These are phyloP conservation scores for Ochromonas danica DNA, from an alignment of 108 stramenopile species.

Conservation along the genomic window DNA sequence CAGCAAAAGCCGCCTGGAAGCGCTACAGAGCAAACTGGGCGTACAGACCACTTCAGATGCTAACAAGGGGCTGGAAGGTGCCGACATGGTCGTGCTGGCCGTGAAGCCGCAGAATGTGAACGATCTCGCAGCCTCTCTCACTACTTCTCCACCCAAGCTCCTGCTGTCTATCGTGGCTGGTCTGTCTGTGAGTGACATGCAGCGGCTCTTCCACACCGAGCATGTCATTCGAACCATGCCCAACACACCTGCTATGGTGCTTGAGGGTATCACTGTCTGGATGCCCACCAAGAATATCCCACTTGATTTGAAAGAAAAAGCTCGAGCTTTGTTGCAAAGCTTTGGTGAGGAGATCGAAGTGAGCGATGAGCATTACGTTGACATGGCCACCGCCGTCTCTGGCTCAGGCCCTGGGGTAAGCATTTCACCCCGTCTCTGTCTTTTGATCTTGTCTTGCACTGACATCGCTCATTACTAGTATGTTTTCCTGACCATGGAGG, in stretches of 20 bases:
- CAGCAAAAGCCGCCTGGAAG: slow-evolving; percentile 28
- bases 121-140: slow-evolving; percentile 49
- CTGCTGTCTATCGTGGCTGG: slow-evolving; percentile 50
- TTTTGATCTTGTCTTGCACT: no score
- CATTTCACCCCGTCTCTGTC: neutral
- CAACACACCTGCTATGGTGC: slow-evolving; percentile 78
- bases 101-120: slow-evolving; percentile 86
- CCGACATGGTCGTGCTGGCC: slow-evolving; percentile 74
- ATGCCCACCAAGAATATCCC: slow-evolving; percentile 60
- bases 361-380: slow-evolving; percentile 79
- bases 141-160: slow-evolving; percentile 40
- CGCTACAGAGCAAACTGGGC: slow-evolving; percentile 36
- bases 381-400: slow-evolving; percentile 78
- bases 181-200: slow-evolving; percentile 35
- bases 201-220: slow-evolving; percentile 35
- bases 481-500: slow-evolving; percentile 84
- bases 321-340: slow-evolving; percentile 57
- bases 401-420: slow-evolving; percentile 78
- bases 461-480: no score
- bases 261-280: slow-evolving; percentile 44
- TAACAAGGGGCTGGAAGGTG: slow-evolving; percentile 48
- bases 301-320: slow-evolving; percentile 35
- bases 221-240: slow-evolving; percentile 86
- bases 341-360: slow-evolving; percentile 81
- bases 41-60: slow-evolving; percentile 8